Base-by-base conservation (phyloP, 1,284 basidiomycete genomes). In the Omphalotus olearius region DNA sequence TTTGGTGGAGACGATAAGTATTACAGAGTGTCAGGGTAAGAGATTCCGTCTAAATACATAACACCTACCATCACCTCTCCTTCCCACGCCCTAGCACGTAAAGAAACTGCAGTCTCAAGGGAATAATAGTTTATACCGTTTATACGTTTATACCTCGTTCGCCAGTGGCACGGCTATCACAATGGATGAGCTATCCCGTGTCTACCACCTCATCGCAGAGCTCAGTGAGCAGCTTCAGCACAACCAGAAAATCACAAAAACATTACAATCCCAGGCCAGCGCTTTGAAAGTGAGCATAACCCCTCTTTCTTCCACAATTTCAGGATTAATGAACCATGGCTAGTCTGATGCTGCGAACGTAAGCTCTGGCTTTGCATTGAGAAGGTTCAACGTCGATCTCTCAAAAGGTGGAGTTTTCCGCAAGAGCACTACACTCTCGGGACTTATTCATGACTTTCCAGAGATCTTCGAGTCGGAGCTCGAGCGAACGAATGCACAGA, bases 351-450 rank as follows among this genome's bases (percentile, higher is more conserved):
- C 93, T n/a, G 71, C 80, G 0, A 82, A 93, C 62, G 74, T 80
- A 13, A 83, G 82, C 9, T 84, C 87, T 17, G 93, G 91, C 1
- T 95, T 91, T 66, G 80, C 86, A 0, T 73, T 99, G 40, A 76
- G 93, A 57, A 78, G 97, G 35, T 93, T 92, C 70, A 98, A 98
- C 67, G 82, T 88, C n/a, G 96, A 99, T 66, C 82, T 99, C 33
- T 83, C 91, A 36, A 85, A 95, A 80, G 91, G 82, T 84, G 62
- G 51, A 79, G 4, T 3, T 41, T 20, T 10, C 2, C 39, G 14
- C 11, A 23, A 23, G 23, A 23, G 23, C 23, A 23, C 23, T 11
- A 25, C 28, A 23, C 26, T 28, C 39, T 43, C 39, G 39, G 41
- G 36, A 26, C 17, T 45, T 26, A 7, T 42, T 33, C n/a, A 37